phyloP scores from a whole-genome alignment of 139 green algal species.

The Coelastrella sp. region DNA sequence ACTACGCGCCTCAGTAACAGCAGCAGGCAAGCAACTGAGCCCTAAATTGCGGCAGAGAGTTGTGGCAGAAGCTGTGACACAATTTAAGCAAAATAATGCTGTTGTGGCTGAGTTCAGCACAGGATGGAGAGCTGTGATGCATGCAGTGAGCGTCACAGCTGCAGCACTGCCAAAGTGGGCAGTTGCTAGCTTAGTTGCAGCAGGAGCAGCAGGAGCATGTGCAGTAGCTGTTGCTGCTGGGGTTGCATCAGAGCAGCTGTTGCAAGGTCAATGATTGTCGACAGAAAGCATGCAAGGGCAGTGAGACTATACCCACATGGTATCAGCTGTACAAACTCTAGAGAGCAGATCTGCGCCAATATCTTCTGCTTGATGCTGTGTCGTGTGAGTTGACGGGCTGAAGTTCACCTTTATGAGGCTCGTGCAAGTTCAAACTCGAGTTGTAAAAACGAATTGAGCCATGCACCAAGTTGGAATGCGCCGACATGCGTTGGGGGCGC shows the following conservation, averaged over 20 bases:
- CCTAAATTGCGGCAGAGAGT: background rate
- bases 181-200: background rate
- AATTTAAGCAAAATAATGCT: constrained; percentile 46
- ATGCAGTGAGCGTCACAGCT: background rate
- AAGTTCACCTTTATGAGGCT: no score
- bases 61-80: constrained; percentile 13
- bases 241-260: background rate
- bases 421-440: no score
- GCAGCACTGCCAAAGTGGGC: background rate
- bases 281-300: background rate
- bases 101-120: constrained; percentile 41
- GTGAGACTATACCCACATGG: no score
- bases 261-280: background rate
- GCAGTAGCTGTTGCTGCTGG: background rate
- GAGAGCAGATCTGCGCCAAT: no score
- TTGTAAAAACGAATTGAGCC: no score
- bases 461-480: no score
- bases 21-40: background rate
- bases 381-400: no score
- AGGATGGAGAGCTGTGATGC: constrained; percentile 29
- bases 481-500: no score
- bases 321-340: no score
- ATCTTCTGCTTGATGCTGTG: no score
- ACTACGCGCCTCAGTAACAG: constrained; percentile 28
- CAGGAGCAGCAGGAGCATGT: background rate